Conservation (phyloP, 176 grass and related monocot species). For the Metroxylon sagu region DNA sequence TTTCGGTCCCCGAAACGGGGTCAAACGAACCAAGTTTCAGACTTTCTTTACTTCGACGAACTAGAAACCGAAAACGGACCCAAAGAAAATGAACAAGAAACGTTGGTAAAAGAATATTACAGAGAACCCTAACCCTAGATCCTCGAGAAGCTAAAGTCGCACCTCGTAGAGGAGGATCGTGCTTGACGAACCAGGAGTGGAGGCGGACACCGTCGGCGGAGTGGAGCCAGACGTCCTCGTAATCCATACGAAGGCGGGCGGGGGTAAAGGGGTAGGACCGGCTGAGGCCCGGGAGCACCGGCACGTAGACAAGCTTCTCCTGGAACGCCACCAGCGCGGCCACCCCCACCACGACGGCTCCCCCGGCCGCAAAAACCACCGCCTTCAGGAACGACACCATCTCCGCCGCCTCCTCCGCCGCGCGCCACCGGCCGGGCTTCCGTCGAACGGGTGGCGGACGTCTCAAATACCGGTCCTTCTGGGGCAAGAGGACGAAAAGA, state of each 20-base stretch:
- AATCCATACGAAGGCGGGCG: slow-evolving; percentile 47
- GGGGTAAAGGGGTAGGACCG: slow-evolving; percentile 76
- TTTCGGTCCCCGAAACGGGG: no score
- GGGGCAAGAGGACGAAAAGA: no score
- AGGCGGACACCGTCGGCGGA: slow-evolving; percentile 76
- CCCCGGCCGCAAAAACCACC: slow-evolving; percentile 63
- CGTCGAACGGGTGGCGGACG: slow-evolving; percentile 20
- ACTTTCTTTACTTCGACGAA: no score
- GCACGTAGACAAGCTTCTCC: slow-evolving; percentile 95
- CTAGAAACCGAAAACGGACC: no score
- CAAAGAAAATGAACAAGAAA: no score
- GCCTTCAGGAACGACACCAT: slow-evolving; percentile 68
- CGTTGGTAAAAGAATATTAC: no score
- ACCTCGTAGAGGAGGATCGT: slow-evolving; percentile 55
- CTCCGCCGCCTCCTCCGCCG: slow-evolving; percentile 19
- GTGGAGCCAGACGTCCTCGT: slow-evolving; percentile 81
- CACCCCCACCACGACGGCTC: slow-evolving; percentile 62
- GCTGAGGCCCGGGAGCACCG: slow-evolving; percentile 73
- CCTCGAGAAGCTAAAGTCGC: neutral
- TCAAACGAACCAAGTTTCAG: no score
- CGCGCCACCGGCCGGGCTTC: slow-evolving; percentile 18
- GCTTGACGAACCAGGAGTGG: slow-evolving; percentile 96
- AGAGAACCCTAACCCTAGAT: no score
- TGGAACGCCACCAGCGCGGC: slow-evolving; percentile 86
- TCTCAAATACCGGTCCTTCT: neutral